Evolutionary conservation across 352 stramenopile genomes (phyloP), one percentile per base, ranked within the genome.

Genomic region (Phytophthora citricola): DNA sequence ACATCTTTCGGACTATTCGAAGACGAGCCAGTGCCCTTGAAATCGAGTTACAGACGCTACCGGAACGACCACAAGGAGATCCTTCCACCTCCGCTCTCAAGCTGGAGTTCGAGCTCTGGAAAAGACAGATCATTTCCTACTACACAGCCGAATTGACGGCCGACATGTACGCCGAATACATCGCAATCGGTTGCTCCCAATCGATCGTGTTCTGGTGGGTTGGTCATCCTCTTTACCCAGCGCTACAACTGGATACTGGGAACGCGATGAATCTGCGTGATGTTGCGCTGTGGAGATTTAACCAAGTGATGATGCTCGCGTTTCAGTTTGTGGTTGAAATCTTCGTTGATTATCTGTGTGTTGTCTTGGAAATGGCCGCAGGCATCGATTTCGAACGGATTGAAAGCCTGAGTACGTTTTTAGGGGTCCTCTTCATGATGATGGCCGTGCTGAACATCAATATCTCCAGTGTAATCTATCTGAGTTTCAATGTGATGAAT

Each of bases 141-240:
- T 63, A 83, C 22, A 75, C 75, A 14, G 72, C 75, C 1, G 78
- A 86, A 45, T 29, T 63, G 12, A 76, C 74, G 22, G 75, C 74
- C 41, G 75, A 81, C 36, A 86, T 86, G 75, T 81, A 79, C 31
- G 71, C 77, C 17, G 77, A 86, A 58, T 86, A 86, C 40, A 77
- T 86, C 27, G 72, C 75, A 0, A 83, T 86, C 32, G 75, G 65
- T 0, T 86, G 75, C 48, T 83, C 78, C 3, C 58, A 78, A 52
- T 81, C 61, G 3, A 75, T 78, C 8, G 45, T 81, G 2, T 75
- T 76, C 31, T 85, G 79, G 44, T 83, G 71, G 41, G 67, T 58
- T 14, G 65, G 58, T 0, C 73, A 84, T 40, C 46, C 69, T 12
- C 75, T 80, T 50, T 79, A 84, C 43, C 56, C 48, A 15, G 32